Conservation (phyloP, 768 basidiomycete species). For the Chiua virens region DNA sequence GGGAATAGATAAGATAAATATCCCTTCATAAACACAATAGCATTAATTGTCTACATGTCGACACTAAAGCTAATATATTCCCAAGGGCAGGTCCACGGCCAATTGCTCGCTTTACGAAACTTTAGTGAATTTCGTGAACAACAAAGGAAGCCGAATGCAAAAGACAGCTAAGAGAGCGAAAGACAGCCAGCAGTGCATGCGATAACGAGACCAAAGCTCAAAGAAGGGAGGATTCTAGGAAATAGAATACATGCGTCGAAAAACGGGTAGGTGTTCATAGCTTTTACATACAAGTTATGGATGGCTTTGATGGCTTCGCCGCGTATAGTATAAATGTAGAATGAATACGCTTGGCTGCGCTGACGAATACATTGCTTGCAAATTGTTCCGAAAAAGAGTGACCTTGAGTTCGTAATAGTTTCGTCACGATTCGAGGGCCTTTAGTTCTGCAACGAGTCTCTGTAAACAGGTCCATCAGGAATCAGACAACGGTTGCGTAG, state of each 20-base stretch:
- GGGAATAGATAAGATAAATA: conserved; percentile 28
- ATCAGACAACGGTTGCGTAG: not conserved
- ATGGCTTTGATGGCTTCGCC: conserved; percentile 25
- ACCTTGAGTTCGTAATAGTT: conserved; percentile 1
- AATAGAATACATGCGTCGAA: conserved; percentile 24
- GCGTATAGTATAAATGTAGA: conserved; percentile 28
- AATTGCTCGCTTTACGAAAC: not conserved
- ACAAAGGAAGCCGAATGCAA: conserved; percentile 9
- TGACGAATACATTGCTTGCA: conserved; percentile 29
- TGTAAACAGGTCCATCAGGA: conserved; percentile 23
- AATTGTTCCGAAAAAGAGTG: conserved; percentile 9
- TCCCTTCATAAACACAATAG: not conserved
- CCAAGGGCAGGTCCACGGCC: no score
- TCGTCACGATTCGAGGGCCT: conserved; percentile 43
- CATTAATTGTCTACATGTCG: not conserved
- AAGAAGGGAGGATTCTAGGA: conserved; percentile 16
- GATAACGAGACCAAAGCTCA: conserved; percentile 10
- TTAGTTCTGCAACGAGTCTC: conserved; percentile 67
- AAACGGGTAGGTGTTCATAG: conserved; percentile 20
- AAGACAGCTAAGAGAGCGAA: conserved; percentile 28
- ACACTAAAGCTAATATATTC: conserved; percentile 6
- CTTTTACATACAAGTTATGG: conserved; percentile 30
- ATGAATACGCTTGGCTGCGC: conserved; percentile 20
- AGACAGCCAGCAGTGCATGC: conserved; percentile 23
- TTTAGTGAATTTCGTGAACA: conserved; percentile 5